Evolutionary conservation across 805 yeast species (phyloP).

Genomic region (Zygosaccharomyces pseudorouxii): DNA sequence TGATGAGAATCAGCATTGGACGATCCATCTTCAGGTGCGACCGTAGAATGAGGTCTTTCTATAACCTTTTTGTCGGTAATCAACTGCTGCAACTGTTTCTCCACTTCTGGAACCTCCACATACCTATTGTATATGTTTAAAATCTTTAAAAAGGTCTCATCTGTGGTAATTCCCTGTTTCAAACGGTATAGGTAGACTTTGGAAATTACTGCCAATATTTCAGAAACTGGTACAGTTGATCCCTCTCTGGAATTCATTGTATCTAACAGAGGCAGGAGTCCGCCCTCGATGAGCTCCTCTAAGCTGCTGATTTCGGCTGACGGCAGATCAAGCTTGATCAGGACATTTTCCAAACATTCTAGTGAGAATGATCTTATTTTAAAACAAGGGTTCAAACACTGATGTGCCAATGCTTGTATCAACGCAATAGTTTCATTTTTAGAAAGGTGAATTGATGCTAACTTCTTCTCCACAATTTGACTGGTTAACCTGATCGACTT

Average conservation of each 20-base stretch:
- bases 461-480: conserved; percentile 38
- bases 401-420: conserved; percentile 80
- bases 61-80: conserved; percentile 36
- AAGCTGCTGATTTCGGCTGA: conserved; percentile 41
- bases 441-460: conserved; percentile 11
- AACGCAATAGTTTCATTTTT: conserved; percentile 48
- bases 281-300: conserved; percentile 60
- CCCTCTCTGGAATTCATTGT: conserved; percentile 13
- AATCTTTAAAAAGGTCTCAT: conserved; percentile 38
- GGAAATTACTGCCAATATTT: conserved; percentile 62
- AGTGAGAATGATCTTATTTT: conserved; percentile 68
- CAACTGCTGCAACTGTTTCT: conserved; percentile 37
- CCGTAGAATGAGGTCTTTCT: conserved; percentile 13
- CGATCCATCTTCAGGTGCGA: neutral
- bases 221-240: conserved; percentile 48
- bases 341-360: conserved; percentile 49
- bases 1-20: neutral
- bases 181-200: conserved; percentile 55
- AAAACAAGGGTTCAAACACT: conserved; percentile 82
- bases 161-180: conserved; percentile 34
- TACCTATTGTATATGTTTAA: conserved; percentile 38
- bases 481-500: conserved; percentile 60
- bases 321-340: conserved; percentile 36
- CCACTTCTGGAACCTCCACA: conserved; percentile 39
- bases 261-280: conserved; percentile 55